Evolutionary conservation across 2,329 filamentous ascomycete species (phyloP).

Genomic region (Xylariaceae sp.): DNA sequence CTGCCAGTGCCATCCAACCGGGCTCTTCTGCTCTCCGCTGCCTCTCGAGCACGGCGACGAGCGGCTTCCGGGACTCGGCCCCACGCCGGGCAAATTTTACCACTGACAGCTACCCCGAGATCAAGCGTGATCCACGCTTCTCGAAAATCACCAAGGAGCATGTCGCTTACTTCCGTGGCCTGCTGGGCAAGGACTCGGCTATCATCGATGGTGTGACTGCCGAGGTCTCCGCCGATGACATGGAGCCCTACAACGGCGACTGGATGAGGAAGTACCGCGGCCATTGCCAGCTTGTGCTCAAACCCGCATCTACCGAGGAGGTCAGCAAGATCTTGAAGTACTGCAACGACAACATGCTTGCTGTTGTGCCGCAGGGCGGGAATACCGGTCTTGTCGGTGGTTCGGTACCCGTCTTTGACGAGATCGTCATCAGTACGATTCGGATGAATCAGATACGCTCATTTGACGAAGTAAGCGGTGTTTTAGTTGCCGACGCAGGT

Average conservation of each 20-base stretch:
- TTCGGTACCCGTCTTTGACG: constrained; percentile 94
- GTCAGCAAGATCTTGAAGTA: constrained; percentile 89
- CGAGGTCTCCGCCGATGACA: constrained; percentile 67
- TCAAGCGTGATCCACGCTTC: constrained; percentile 77
- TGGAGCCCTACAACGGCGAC: constrained; percentile 90
- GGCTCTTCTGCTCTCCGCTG: constrained; percentile 18
- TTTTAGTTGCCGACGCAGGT: constrained; percentile 85
- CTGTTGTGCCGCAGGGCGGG: constrained; percentile 93
- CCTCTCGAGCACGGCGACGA: constrained; percentile 29
- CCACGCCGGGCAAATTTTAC: constrained; percentile 64
- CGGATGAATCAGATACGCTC: constrained; percentile 89
- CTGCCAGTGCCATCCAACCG: not conserved
- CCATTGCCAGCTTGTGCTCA: constrained; percentile 80
- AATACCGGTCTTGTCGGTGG: constrained; percentile 96
- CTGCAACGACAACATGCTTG: constrained; percentile 88
- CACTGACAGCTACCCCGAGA: constrained; percentile 75
- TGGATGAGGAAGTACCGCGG: constrained; percentile 99
- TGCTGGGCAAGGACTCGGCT: constrained; percentile 76
- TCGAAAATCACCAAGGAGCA: constrained; percentile 69
- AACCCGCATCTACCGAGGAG: constrained; percentile 78
- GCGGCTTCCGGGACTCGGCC: constrained; percentile 28
- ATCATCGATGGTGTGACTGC: constrained; percentile 78
- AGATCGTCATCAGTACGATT: constrained; percentile 87
- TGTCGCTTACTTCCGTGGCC: constrained; percentile 73
- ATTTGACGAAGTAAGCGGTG: constrained; percentile 90